Base-by-base conservation (phyloP, 78 protist genomes). In the Dictyostelium discoideum region DNA sequence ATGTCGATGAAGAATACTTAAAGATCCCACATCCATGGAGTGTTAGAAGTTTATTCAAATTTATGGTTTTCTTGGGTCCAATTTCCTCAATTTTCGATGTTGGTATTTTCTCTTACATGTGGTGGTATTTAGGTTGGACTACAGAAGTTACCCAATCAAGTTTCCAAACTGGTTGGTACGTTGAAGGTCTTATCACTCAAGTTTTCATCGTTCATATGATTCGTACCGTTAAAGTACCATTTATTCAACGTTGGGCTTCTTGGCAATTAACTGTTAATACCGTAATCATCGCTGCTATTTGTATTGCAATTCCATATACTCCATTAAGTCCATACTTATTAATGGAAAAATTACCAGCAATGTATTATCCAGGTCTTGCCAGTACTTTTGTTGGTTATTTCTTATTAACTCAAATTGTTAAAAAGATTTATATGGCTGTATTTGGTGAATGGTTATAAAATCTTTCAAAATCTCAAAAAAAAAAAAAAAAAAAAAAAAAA, bases 151-250 rank as follows among this genome's bases (percentile, higher is more conserved):
- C 3, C 2, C 46, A 42, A 42, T 5, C 26, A 32, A 16, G n/a
- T 5, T 90, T 90, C 95, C 95, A 90, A 82, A 90, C 95, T 50
- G 95, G 95, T 82, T 90, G 95, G 95, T 90, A 67, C 79, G 82
- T 81, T 5, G 95, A 90, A 73, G 95, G 95, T 82, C 84, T 90
- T 18, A 90, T 90, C 82, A 90, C 95, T 57, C 95, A 90, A 50
- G 95, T 90, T 22, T 82, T 90, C 84, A 90, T 90, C 8, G 95
- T 90, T 3, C 95, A 90, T n/a, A 90, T 90, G 95, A 90, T 90
- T 73, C 95, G 95, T 90, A 90, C 95, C 24, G 24, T 44, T 26
- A 90, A 90, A 63, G 57, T 90, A 54, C 95, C 95, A 29, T 90
- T 90, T 73, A 3, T 90, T 22, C 95, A 90, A 72, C 95, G 95